Evolutionary conservation across 2,329 filamentous ascomycete species (phyloP), one percentile per base, ranked within the genome.

Genomic region (Rutstroemia sp.): DNA sequence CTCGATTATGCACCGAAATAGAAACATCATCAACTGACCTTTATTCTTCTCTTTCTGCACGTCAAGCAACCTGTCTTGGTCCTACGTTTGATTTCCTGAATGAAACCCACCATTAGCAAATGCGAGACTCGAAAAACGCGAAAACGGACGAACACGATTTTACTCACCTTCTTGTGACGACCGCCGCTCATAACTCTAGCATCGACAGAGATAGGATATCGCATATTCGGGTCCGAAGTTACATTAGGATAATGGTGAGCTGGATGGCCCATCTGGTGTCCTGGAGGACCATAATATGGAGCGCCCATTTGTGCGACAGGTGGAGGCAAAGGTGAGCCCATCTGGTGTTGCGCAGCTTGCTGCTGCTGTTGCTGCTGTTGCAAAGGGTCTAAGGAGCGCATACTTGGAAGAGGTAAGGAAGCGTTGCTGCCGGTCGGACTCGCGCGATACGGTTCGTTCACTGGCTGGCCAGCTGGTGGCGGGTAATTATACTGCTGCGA

Each of bases 51-150:
- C 70, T 82, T 83, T 66, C 80, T 74, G 72, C 80, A 83, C 21
- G 80, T 83, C 65, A 83, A 69, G 71, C 86, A 89, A n/a, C 84
- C 84, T 1, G 84, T 88, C 73, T 88, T 88, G 57, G 86, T 89
- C 68, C 86, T 78, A 63, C 86, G 78, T 74, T 89, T 89, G 70
- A 89, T 87, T 72, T 89, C 85, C 73, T 87, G 19, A 46, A 46
- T 21, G 21, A 46, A 27, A 54, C 56, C 48, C 50, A 53, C 46
- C 54, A 63, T 69, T 58, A 68, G 68, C 61, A 60, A 36, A 14
- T 48, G 59, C 61, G 54, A 59, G 57, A 21, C 36, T 39, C 27
- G 30, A 44, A 48, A 44, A 49, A 48, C 40, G 48, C 42, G 44
- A 53, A 47, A 48, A 53, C 45, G 54, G 36, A 61, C 46, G 39